phyloP scores from a whole-genome alignment of 2,329 filamentous ascomycete genomes.

The Orbilia brochopaga region DNA sequence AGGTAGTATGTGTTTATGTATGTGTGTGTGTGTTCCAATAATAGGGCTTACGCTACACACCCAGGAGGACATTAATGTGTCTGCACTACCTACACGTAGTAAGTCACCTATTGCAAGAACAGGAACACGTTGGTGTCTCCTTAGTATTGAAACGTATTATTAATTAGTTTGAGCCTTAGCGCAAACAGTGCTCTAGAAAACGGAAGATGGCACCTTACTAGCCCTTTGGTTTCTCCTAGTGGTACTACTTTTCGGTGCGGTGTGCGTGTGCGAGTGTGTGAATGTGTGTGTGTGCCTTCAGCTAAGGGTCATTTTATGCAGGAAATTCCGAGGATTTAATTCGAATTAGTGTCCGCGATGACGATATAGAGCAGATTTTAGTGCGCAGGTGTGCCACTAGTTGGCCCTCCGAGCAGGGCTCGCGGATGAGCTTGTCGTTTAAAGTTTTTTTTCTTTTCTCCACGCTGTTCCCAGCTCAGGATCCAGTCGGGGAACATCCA shows the following conservation, averaged over 20 bases:
- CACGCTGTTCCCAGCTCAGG: conserved; percentile 4
- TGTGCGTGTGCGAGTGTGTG: too few species aligned
- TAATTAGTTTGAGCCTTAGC: too few species aligned
- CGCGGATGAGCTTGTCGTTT: conserved; percentile 7
- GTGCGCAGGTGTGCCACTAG: conserved; percentile 39
- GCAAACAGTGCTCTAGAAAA: too few species aligned
- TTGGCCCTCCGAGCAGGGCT: conserved; percentile 23
- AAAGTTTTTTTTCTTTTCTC: conserved; percentile 5
- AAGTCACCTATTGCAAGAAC: conserved; percentile 14
- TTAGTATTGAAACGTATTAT: conserved; percentile 3
- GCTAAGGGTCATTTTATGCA: conserved; percentile 37
- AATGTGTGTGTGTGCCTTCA: too few species aligned
- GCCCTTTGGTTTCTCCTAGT: too few species aligned
- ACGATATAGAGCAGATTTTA: conserved; percentile 49
- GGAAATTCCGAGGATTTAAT: conserved; percentile 33
- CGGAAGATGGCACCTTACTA: too few species aligned
- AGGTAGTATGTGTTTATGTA: too few species aligned
- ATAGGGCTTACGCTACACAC: not conserved
- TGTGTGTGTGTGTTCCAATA: too few species aligned
- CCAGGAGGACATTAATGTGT: not conserved
- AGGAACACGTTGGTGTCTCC: conserved; percentile 39
- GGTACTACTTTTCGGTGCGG: too few species aligned
- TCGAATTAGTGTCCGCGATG: conserved; percentile 48
- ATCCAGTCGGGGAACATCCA: conserved; percentile 1
- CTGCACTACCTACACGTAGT: not conserved